Evolutionary conservation across 352 stramenopile species (phyloP).

Genomic region (Globisporangium cystogenes): DNA sequence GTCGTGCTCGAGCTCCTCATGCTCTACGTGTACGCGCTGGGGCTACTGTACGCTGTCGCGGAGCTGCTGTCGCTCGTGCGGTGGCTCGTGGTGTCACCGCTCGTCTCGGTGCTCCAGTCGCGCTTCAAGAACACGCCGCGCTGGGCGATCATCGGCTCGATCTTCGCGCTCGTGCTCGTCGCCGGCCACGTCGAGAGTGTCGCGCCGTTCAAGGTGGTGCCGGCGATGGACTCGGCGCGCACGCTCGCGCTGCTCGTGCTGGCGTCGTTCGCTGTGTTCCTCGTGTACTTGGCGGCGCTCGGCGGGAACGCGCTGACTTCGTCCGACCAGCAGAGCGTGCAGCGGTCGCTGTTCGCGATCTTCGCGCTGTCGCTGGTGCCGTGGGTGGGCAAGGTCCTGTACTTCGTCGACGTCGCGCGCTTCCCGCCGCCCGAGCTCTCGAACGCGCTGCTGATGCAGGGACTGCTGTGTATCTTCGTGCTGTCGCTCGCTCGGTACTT

Average conservation of each 20-base stretch:
- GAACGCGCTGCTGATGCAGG: constrained; percentile 43
- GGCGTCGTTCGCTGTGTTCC: constrained; percentile 32
- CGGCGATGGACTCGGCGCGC: constrained; percentile 22
- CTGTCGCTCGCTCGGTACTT: constrained; percentile 40
- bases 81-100: constrained; percentile 29
- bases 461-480: constrained; percentile 26
- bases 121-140: constrained; percentile 24
- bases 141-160: constrained; percentile 40
- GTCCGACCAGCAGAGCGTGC: constrained; percentile 46
- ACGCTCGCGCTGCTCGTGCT: constrained; percentile 48
- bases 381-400: constrained; percentile 63
- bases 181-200: constrained; percentile 30
- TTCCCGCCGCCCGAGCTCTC: constrained; percentile 32
- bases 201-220: constrained; percentile 17
- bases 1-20: constrained; percentile 25
- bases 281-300: constrained; percentile 44
- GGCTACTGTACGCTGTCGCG: constrained; percentile 41
- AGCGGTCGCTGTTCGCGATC: constrained; percentile 51
- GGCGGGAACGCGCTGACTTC: constrained; percentile 28
- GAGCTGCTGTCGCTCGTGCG: constrained; percentile 31
- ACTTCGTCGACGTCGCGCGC: constrained; percentile 37
- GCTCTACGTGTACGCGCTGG: constrained; percentile 52
- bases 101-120: constrained; percentile 19
- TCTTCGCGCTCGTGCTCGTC: constrained; percentile 32
- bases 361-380: constrained; percentile 47